Base-by-base conservation (phyloP, 2,329 filamentous ascomycete species). In the Laburnicola sp. region DNA sequence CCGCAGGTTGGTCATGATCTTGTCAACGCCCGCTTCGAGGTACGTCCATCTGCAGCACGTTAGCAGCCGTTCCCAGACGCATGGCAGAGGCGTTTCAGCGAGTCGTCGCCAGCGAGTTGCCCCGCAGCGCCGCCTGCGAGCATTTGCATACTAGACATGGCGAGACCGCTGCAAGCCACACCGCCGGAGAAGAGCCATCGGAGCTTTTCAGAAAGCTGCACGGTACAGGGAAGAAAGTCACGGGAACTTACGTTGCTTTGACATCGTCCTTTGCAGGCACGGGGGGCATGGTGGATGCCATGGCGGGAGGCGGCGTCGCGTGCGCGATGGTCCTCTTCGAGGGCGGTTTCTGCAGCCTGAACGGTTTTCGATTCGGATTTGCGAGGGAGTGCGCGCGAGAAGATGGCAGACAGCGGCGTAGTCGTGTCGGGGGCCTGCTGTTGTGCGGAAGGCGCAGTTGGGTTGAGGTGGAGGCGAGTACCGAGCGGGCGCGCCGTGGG, bases 1-100 rank as follows among this genome's bases (percentile, higher is more conserved):
- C 66, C 93, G 89, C 26, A 97, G 81, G 68, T 95, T 89, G 63
- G 85, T 84, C 93, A 99, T 97, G 69, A 99, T 95, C 71, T 87
- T 89, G 59, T 91, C 86, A 62, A 99, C 91, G 58, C 93, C 92
- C 55, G 82, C 81, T 74, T 97, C 87, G 45, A 99, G 81, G 74
- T 96, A 97, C 51, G 81, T 80, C 94, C 94, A 99, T 77, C 90
- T 95, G 63, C 41, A 48, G n/a, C 35, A 26, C 4, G 56, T 68
- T 35, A 67, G 62, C 50, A 42, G 31, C 25, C 35, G 2, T n/a
- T 27, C 27, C 23, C 10, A 21, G 10, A 23, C 3, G 4, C 28
- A 30, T n/a, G 16, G 5, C 34, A 36, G n/a, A 40, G 25, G 37
- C 9, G 4, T 26, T 8, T 40, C 28, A 5, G 28, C 28, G 28